Percentiles rank a stretch among this genome's conserved stretches.
phyloP scores from a whole-genome alignment of 208 protist genomes.

The Willaertia magna region DNA sequence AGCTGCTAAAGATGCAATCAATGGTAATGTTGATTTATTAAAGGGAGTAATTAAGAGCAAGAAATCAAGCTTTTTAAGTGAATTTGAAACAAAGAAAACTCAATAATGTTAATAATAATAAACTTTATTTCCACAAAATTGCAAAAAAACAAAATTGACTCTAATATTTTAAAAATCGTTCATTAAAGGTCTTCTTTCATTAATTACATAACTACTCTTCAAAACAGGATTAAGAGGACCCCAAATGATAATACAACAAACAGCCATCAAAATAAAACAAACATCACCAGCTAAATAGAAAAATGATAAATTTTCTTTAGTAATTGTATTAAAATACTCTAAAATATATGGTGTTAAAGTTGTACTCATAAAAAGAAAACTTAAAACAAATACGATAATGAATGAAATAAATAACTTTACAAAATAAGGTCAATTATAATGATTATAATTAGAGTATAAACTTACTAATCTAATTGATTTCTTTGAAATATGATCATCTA shows the following conservation, averaged over 20 bases:
- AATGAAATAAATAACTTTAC: neutral
- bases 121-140: too few relatives aligned
- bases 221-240: neutral
- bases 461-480: neutral
- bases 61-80: neutral
- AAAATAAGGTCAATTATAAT: neutral
- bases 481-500: neutral
- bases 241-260: neutral
- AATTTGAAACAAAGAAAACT: too few relatives aligned
- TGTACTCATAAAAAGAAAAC: neutral
- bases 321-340: neutral
- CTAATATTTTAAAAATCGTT: too few relatives aligned
- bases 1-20: slow-evolving; percentile 6
- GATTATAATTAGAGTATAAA: neutral
- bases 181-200: too few relatives aligned
- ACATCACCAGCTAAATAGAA: neutral
- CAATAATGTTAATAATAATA: too few relatives aligned
- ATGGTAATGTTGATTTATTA: neutral
- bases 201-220: neutral
- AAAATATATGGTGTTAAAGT: neutral
- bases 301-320: neutral
- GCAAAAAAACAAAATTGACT: too few relatives aligned
- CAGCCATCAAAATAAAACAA: neutral
- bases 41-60: neutral
- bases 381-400: too few relatives aligned